Evolutionary conservation across 768 basidiomycete species (phyloP).

Genomic region (Amanita exitialis): DNA sequence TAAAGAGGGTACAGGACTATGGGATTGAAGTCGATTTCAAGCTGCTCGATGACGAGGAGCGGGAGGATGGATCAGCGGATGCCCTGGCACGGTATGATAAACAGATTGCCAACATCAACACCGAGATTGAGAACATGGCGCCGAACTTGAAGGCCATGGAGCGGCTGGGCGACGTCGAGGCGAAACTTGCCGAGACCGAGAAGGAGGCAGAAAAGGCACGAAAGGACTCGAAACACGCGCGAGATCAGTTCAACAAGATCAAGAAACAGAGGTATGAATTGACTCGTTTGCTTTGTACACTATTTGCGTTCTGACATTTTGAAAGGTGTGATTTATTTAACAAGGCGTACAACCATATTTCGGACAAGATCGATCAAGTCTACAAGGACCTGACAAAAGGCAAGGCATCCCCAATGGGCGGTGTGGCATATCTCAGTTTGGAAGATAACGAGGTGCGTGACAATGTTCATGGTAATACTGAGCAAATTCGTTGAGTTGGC

Average conservation of each 20-base stretch:
- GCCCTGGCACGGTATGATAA: slow-evolving; percentile 66
- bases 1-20: slow-evolving; percentile 66
- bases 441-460: slow-evolving; percentile 84
- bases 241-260: slow-evolving; percentile 85
- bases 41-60: slow-evolving; percentile 63
- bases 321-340: slow-evolving; percentile 75
- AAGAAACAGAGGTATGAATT: slow-evolving; percentile 61
- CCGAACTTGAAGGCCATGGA: slow-evolving; percentile 98
- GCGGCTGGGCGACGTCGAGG: slow-evolving; percentile 74
- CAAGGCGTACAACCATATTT: slow-evolving; percentile 93
- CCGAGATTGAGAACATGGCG: slow-evolving; percentile 87
- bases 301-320: neutral
- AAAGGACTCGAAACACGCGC: slow-evolving; percentile 81
- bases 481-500: too few species aligned
- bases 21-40: slow-evolving; percentile 88
- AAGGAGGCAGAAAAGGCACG: slow-evolving; percentile 88
- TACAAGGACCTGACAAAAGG: slow-evolving; percentile 98
- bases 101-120: slow-evolving; percentile 54
- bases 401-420: slow-evolving; percentile 87
- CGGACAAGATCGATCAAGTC: slow-evolving; percentile 87
- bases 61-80: slow-evolving; percentile 56
- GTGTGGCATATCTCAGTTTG: slow-evolving; percentile 91
- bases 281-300: neutral
- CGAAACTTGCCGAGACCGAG: slow-evolving; percentile 81
- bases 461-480: neutral